These are phyloP conservation scores for Petunia secreta DNA, from an alignment of 257 asterid species.

Conservation along the genomic window DNA sequence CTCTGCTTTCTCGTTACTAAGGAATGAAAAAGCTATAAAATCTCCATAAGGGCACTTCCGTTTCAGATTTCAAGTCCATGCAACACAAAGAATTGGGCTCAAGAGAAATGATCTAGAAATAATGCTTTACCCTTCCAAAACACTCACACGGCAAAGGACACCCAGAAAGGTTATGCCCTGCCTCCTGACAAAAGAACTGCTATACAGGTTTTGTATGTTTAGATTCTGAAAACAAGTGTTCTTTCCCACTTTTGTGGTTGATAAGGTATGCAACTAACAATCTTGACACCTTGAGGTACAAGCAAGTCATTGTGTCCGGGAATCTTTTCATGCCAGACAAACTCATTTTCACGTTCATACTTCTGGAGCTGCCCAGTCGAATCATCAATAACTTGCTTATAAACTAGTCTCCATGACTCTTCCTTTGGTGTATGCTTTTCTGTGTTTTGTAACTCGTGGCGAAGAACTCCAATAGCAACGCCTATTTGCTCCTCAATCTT, in stretches of 20 bases:
- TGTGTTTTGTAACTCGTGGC: constrained; percentile 38
- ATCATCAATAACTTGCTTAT: constrained; percentile 44
- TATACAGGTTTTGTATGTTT: not conserved
- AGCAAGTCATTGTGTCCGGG: constrained; percentile 44
- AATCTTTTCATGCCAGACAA: constrained; percentile 60
- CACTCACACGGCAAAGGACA: not conserved
- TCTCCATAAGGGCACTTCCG: too few relatives aligned
- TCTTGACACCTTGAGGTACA: constrained; percentile 46
- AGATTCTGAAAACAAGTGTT: constrained; percentile 36
- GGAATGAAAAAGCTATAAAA: not conserved
- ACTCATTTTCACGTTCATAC: constrained; percentile 64
- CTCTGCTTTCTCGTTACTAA: not conserved
- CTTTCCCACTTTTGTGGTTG: constrained; percentile 49
- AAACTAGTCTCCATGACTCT: constrained; percentile 51
- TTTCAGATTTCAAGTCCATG: not conserved
- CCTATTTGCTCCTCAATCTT: constrained; percentile 56
- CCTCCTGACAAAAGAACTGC: not conserved
- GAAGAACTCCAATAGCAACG: constrained; percentile 57
- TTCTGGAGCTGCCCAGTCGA: constrained; percentile 41
- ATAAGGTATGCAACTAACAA: constrained; percentile 51
- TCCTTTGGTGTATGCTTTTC: constrained; percentile 49
- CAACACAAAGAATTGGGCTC: not conserved
- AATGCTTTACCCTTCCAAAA: not conserved
- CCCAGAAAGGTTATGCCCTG: not conserved
- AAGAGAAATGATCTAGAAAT: not conserved